Percentiles rank a stretch among this genome's conserved stretches.
Evolutionary conservation across 192 early-diverging fungal species (phyloP).

Genomic region (Podila minutissima): DNA sequence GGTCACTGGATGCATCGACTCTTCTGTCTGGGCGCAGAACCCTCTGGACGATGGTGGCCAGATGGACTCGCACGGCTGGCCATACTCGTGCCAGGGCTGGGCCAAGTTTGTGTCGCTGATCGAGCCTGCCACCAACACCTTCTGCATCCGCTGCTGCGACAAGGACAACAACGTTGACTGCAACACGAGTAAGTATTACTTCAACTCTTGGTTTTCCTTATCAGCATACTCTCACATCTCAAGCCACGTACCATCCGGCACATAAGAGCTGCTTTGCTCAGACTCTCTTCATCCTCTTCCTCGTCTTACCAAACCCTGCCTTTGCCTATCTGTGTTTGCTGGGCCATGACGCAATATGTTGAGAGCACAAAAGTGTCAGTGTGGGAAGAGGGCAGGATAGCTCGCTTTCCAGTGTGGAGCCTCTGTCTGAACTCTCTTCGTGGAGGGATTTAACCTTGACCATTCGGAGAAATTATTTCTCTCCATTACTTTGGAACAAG

Average conservation of each 20-base stretch:
- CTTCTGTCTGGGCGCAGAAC: slow-evolving; percentile 37
- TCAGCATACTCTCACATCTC: background rate
- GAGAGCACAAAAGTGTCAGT: no score
- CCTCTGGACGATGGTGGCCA: slow-evolving; percentile 47
- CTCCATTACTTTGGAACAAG: background rate
- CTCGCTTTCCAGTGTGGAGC: no score
- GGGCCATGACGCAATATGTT: no score
- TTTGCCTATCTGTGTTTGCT: no score
- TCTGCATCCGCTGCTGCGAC: slow-evolving; percentile 53
- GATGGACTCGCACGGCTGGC: slow-evolving; percentile 52
- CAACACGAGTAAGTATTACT: slow-evolving; percentile 10
- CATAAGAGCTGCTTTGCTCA: no score
- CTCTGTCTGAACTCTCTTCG: no score
- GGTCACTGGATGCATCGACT: slow-evolving; percentile 48
- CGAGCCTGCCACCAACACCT: slow-evolving; percentile 55
- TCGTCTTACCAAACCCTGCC: no score
- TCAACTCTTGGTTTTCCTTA: background rate
- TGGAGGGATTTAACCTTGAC: no score
- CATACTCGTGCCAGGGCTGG: slow-evolving; percentile 52
- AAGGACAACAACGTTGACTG: slow-evolving; percentile 3
- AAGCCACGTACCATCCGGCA: background rate
- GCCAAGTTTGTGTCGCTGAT: slow-evolving; percentile 57
- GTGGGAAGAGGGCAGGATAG: no score
- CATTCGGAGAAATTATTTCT: background rate
- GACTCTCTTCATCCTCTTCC: no score